These are phyloP conservation scores for Fusarium pseudocircinatum DNA, from an alignment of 2,329 filamentous ascomycete species.

Conservation along the genomic window DNA sequence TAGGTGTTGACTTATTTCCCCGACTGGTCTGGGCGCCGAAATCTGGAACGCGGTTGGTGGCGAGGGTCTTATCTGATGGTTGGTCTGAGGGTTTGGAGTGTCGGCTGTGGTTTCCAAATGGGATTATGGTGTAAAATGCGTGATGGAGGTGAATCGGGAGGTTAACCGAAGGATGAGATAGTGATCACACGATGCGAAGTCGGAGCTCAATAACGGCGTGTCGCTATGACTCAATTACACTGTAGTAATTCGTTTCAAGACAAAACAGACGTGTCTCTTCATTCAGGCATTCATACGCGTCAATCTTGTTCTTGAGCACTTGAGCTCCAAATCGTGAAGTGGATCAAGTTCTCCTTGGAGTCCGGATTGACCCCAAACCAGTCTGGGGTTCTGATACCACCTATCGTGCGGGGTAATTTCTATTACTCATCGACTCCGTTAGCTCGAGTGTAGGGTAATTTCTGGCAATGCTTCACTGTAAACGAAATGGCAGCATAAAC, in stretches of 20 bases:
- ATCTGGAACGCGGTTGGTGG: background rate
- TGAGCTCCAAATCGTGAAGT: background rate
- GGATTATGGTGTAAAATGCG: background rate
- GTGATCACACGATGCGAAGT: background rate
- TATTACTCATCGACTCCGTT: constrained; percentile 27
- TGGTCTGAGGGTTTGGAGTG: background rate
- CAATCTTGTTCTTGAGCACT: background rate
- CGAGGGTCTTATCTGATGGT: constrained; percentile 4
- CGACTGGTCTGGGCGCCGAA: background rate
- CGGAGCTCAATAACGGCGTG: background rate
- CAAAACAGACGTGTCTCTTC: rapidly evolving
- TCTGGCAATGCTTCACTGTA: no score
- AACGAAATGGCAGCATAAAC: no score
- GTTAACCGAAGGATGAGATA: background rate
- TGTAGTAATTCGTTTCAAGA: rapidly evolving
- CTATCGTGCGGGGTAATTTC: constrained; percentile 42
- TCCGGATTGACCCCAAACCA: background rate
- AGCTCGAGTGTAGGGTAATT: background rate
- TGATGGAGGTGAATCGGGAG: background rate
- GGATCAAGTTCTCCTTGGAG: background rate
- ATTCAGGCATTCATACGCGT: background rate
- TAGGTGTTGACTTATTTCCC: constrained; percentile 9
- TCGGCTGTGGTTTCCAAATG: constrained; percentile 15
- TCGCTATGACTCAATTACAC: background rate
- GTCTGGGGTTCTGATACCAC: constrained; percentile 10